These are phyloP conservation scores for Coriolopsis trogii DNA, from an alignment of 1,284 basidiomycete genomes.

Conservation along the genomic window DNA sequence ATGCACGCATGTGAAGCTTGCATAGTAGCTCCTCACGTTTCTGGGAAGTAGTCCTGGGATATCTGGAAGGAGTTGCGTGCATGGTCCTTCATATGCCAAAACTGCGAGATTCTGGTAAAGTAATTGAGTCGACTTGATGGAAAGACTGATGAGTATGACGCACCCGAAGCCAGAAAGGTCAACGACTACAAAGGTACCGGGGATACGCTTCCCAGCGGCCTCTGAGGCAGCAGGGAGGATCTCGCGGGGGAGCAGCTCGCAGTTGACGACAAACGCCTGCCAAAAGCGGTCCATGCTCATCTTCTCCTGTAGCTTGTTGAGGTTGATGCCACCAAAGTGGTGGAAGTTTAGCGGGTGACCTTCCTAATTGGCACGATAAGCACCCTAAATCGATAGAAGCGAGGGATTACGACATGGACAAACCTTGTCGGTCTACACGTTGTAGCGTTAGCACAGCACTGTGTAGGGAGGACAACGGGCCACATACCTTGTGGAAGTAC, in stretches of 20 bases:
- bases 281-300: constrained; percentile 66
- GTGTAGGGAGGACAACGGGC: constrained; percentile 16
- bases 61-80: constrained; percentile 64
- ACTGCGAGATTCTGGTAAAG: constrained; percentile 57
- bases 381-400: background rate
- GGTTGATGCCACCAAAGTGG: constrained; percentile 59
- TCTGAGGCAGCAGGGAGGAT: constrained; percentile 65
- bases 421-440: constrained; percentile 60
- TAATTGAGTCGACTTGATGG: background rate
- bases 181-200: constrained; percentile 61
- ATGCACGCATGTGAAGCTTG: background rate
- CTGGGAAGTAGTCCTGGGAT: constrained; percentile 76
- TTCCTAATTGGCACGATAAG: constrained; percentile 40
- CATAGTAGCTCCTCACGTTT: constrained; percentile 53
- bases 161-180: constrained; percentile 72
- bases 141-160: constrained; percentile 17
- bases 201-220: constrained; percentile 51
- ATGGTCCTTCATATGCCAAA: constrained; percentile 74
- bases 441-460: background rate
- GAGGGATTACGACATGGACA: constrained; percentile 9
- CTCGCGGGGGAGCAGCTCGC: constrained; percentile 63
- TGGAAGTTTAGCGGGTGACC: constrained; percentile 73
- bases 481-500: constrained; percentile 75
- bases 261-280: constrained; percentile 62
- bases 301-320: constrained; percentile 60